These are phyloP conservation scores for Fallopia convolvulus DNA, from an alignment of 148 eudicot genomes.

Conservation along the genomic window DNA sequence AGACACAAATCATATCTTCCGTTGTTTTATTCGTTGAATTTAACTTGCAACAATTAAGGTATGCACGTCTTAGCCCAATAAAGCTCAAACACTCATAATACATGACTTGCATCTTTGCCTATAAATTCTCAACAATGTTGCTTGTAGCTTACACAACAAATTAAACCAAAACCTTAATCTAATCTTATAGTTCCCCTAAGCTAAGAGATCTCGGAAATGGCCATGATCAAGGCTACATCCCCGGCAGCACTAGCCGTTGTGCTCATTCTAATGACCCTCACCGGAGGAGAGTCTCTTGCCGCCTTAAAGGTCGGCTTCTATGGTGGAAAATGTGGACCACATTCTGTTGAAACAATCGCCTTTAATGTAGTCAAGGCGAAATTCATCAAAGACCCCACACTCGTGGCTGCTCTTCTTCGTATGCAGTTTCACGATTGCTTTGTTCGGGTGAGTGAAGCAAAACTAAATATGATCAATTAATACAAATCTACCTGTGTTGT, in stretches of 20 bases:
- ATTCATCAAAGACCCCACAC: conserved; percentile 16
- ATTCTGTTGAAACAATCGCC: conserved; percentile 32
- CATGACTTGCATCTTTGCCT: background rate
- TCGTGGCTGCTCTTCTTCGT: conserved; percentile 33
- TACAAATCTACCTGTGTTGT: background rate
- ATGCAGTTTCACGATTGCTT: conserved; percentile 56
- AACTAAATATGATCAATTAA: background rate
- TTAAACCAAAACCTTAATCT: background rate
- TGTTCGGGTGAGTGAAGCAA: conserved; percentile 22
- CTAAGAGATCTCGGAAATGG: background rate
- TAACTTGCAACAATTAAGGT: background rate
- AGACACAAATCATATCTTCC: background rate
- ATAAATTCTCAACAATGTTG: background rate
- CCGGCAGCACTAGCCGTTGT: conserved; percentile 15
- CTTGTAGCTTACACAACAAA: background rate
- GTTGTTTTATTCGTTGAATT: background rate
- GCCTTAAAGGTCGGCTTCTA: conserved; percentile 33
- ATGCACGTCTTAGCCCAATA: background rate
- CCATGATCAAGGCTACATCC: background rate
- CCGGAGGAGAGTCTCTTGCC: conserved; percentile 18
- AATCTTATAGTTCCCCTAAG: background rate
- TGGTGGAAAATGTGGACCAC: conserved; percentile 24
- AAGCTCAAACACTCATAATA: background rate
- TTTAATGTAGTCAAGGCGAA: conserved; percentile 12
- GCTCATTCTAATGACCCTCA: conserved; percentile 22